A percentile compares a stretch with the other conserved stretches of the same genome.
phyloP scores from a whole-genome alignment of 345 rosid genomes.

The Salix suchowensis region DNA sequence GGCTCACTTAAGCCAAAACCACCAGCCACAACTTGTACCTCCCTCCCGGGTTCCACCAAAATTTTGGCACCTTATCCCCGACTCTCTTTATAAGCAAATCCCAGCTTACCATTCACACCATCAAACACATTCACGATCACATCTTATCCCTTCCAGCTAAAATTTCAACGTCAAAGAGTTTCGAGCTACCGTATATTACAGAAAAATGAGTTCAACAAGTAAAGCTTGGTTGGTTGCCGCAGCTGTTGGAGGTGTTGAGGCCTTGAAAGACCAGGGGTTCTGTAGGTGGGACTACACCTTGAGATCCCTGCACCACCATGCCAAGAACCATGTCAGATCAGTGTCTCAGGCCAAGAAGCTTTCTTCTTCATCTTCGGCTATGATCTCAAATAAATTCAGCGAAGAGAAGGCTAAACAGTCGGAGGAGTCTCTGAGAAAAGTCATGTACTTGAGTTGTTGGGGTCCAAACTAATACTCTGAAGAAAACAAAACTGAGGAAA shows the following conservation, averaged over 20 bases:
- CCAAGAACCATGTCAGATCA: slow-evolving; percentile 18
- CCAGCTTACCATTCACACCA: not conserved
- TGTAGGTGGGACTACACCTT: slow-evolving; percentile 33
- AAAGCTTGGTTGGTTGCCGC: slow-evolving; percentile 38
- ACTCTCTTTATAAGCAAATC: not conserved
- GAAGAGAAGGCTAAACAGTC: slow-evolving; percentile 5
- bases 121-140: not conserved
- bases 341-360: slow-evolving; percentile 29
- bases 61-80: not conserved
- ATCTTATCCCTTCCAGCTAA: not conserved
- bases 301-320: slow-evolving; percentile 16
- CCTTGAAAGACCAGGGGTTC: slow-evolving; percentile 36
- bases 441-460: slow-evolving; percentile 16
- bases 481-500: too few species aligned
- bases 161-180: not conserved
- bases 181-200: too few species aligned
- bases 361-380: slow-evolving; percentile 14
- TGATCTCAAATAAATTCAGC: not conserved
- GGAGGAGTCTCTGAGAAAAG: slow-evolving; percentile 1
- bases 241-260: slow-evolving; percentile 34
- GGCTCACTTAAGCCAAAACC: not conserved
- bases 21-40: not conserved
- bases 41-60: not conserved
- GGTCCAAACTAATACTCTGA: not conserved
- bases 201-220: slow-evolving; percentile 26